Base-by-base conservation (phyloP, 164 flowering plant genomes). In the Aristolochia fimbriata region DNA sequence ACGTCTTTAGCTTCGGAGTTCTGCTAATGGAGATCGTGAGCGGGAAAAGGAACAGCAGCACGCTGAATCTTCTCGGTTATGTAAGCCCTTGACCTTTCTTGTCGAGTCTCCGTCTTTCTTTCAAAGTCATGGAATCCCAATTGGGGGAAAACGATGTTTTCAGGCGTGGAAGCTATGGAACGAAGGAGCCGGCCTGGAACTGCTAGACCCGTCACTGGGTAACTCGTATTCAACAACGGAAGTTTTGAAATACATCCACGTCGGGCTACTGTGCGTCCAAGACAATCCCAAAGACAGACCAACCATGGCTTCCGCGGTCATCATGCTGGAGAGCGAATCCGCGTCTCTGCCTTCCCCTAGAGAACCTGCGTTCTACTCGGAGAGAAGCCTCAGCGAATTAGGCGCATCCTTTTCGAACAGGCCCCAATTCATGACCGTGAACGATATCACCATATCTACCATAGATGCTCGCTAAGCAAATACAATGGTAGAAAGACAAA, bases 321-420 rank as follows among this genome's bases (percentile, higher is more conserved):
- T 64, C 16, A 49, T 64, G 57, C 48, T 61, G 11, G 47, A 56
- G 41, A 76, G 71, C 37, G 74, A 74, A 12, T 23, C 33, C 11
- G 64, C 68, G n/a, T 62, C 55, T 57, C 55, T 74, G 17, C 51
- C 51, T 31, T 67, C 73, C 16, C 71, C 70, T 16, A 62, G 52
- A 22, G 57, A 62, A 41, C 64, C 64, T 31, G 57, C 21, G 16
- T 51, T 51, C 37, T 62, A 45, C 51, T 17, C 31, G 8, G 55
- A 19, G 15, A 30, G 49, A 49, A 51, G 24, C 19, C 25, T n/a
- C 1, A 50, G 9, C 8, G 17, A 17, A 14, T 25, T 19, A 17
- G 55, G 19, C 8, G 30, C 55, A 30, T 25, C 63, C 31, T 27
- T 27, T 27, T 15, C 62, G 6, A 59, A 19, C 16, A n/a, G n/a